Conservation (phyloP, 306 rosid species). For the Hippophae rhamnoides region DNA sequence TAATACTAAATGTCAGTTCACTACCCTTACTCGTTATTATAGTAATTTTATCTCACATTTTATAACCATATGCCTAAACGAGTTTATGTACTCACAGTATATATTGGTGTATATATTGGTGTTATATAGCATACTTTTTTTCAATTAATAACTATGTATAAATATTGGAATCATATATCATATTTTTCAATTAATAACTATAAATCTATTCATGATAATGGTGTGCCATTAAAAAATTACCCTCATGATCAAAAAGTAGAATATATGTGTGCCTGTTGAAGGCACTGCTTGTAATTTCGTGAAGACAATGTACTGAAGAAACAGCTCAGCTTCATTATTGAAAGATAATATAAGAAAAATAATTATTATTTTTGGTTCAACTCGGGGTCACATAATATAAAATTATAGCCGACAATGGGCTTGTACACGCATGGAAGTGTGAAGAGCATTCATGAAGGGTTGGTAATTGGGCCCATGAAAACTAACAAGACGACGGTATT, state of each 20-base stretch:
- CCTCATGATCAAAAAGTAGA: background rate
- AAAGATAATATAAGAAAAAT: conserved; percentile 7
- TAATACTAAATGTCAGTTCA: too few relatives aligned
- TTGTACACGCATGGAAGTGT: background rate
- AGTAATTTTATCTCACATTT: too few relatives aligned
- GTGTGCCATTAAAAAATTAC: too few relatives aligned
- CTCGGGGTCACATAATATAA: background rate
- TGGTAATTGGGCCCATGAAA: conserved; percentile 6
- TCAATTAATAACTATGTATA: too few relatives aligned
- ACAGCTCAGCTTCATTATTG: conserved; percentile 49
- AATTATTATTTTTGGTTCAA: background rate
- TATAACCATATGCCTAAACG: too few relatives aligned
- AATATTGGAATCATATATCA: too few relatives aligned
- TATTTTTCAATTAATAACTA: too few relatives aligned
- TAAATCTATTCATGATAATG: too few relatives aligned
- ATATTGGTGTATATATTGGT: too few relatives aligned
- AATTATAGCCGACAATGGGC: conserved; percentile 12
- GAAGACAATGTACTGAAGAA: conserved; percentile 38
- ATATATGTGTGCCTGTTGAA: conserved; percentile 29
- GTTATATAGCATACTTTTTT: too few relatives aligned
- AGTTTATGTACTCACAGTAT: too few relatives aligned
- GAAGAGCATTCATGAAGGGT: conserved; percentile 16
- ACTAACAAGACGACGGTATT: conserved; percentile 12
- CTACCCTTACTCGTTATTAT: too few relatives aligned
- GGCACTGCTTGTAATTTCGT: conserved; percentile 13